Base-by-base conservation (phyloP, 352 stramenopile genomes). In the Globisporangium abappressorium region DNA sequence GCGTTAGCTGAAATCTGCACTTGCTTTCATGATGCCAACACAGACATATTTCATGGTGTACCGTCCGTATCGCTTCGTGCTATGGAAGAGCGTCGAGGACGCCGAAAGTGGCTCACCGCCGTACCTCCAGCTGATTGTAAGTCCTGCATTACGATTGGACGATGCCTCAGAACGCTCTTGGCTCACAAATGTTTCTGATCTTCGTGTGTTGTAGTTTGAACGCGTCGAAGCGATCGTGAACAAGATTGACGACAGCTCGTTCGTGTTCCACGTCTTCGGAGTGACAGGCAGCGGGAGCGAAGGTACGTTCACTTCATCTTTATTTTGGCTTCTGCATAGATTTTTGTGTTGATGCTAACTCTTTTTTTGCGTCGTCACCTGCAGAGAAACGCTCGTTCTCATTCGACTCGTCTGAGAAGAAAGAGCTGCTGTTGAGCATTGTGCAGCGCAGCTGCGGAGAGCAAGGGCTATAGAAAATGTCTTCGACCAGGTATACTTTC, bases 51-150 rank as follows among this genome's bases (percentile, higher is more conserved):
- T 85, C 26, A 62, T 84, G 30, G 80, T 76, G 26, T 94, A 92
- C 71, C 87, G 84, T 22, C 65, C 83, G 5, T 93, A 78, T 68
- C 85, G 87, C 11, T 94, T 95, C 65, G 70, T 94, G 30, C 61
- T 95, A 30, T 95, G 87, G 87, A 95, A 92, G 69, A 81, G 66
- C 15, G 76, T 74, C 11, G 87, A 95, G 67, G 87, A 95, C 67
- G 82, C 84, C 15, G 84, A 93, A 43, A 72, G 72, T 18, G 82
- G 83, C 2, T 70, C 74, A 0, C 73, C 80, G 38, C 81, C 87
- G 22, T 62, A 76, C 28, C 63, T 87, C 33, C 82, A 93, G 60
- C 63, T 95, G 5, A 70, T 92, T 66, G 87, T 95, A 77, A 2
- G 79, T 76, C 12, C n/a, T 41, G 15, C 12, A 22, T 43, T 12